A percentile compares a stretch with the other conserved stretches of the same genome.
These are phyloP conservation scores for Aurifilum marmelostoma DNA, from an alignment of 2,329 filamentous ascomycete genomes.

Conservation along the genomic window DNA sequence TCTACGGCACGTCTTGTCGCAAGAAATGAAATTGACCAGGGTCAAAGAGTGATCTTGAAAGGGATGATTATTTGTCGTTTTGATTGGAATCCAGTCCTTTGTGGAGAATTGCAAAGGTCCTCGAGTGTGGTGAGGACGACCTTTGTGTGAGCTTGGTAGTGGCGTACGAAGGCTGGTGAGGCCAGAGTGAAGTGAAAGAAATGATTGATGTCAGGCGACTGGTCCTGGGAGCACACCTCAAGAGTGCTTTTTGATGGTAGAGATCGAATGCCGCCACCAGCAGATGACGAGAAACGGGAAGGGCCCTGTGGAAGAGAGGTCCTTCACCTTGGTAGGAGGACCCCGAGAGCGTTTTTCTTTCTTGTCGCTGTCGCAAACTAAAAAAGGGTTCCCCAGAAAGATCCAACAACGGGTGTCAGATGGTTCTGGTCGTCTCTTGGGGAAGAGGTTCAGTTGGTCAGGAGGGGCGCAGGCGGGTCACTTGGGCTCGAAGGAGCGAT, in stretches of 20 bases:
- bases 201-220: constrained; percentile 7
- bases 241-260: neutral
- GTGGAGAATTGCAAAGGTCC: constrained; percentile 4
- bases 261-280: neutral
- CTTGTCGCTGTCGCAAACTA: neutral
- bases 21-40: neutral
- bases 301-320: neutral
- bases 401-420: neutral
- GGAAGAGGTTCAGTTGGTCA: neutral
- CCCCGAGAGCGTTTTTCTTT: neutral
- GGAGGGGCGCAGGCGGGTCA: neutral
- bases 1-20: neutral
- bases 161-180: neutral
- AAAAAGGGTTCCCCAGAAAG: neutral
- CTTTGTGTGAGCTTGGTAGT: constrained; percentile 17
- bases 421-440: neutral
- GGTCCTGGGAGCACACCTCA: constrained; percentile 2
- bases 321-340: neutral
- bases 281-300: neutral
- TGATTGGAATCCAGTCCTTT: constrained; percentile 25
- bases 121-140: neutral
- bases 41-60: neutral
- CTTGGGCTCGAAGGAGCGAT: constrained; percentile 1
- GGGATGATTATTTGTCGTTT: constrained; percentile 5
- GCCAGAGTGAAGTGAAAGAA: constrained; percentile 4